phyloP scores from a whole-genome alignment of 306 rosid genomes.

The Oxytropis ochrocephala region DNA sequence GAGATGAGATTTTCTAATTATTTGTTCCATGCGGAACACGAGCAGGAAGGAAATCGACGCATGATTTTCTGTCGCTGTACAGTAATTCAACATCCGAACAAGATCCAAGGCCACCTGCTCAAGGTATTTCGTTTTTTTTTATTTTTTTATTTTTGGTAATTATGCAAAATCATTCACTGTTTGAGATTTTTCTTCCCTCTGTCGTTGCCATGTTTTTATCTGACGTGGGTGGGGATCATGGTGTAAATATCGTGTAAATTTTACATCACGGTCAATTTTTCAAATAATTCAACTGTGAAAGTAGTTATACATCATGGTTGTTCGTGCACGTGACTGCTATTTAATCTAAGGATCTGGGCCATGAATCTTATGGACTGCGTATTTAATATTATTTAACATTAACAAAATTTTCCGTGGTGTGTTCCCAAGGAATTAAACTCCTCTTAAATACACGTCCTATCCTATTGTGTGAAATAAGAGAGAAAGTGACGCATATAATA shows the following conservation, averaged over 20 bases:
- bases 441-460: no score
- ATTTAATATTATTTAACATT: slow-evolving; percentile 6
- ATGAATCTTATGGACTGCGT: slow-evolving; percentile 29
- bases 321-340: slow-evolving; percentile 77
- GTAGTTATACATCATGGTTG: slow-evolving; percentile 33
- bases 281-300: slow-evolving; percentile 26
- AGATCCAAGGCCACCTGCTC: slow-evolving; percentile 81
- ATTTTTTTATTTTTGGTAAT: slow-evolving; percentile 7
- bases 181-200: background rate
- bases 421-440: no score
- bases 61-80: slow-evolving; percentile 85
- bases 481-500: no score
- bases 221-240: slow-evolving; percentile 31
- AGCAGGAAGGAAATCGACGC: slow-evolving; percentile 81
- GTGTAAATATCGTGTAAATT: slow-evolving; percentile 18
- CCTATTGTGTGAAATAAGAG: no score
- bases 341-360: slow-evolving; percentile 74
- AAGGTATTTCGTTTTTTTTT: slow-evolving; percentile 48
- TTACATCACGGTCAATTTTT: slow-evolving; percentile 22
- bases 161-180: slow-evolving; percentile 9
- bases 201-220: background rate
- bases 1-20: background rate
- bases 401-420: background rate
- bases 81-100: slow-evolving; percentile 70
- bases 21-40: slow-evolving; percentile 11